Evolutionary conservation across 129 eudicot species (phyloP).

Genomic region (Flaveria sonorensis): DNA sequence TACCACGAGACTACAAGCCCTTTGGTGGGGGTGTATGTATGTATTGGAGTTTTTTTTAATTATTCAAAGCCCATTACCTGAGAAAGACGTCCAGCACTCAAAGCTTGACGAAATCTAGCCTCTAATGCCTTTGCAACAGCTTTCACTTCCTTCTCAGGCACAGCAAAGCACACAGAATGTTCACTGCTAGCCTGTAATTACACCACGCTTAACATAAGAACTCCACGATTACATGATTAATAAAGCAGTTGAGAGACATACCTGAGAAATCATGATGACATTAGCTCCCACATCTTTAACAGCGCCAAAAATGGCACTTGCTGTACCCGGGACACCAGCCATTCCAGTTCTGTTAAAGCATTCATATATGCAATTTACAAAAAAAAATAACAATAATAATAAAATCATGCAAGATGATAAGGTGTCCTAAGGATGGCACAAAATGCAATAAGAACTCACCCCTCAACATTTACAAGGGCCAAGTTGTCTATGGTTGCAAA

Average conservation of each 20-base stretch:
- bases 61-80: conserved; percentile 59
- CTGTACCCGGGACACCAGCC: conserved; percentile 99
- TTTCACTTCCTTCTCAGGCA: conserved; percentile 91
- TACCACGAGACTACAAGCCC: too few species aligned
- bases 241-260: conserved; percentile 24
- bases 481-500: conserved; percentile 97
- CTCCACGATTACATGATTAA: not conserved
- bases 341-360: conserved; percentile 82
- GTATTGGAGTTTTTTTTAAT: not conserved
- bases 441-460: conserved; percentile 54
- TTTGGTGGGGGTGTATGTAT: not conserved
- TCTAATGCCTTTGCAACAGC: conserved; percentile 87
- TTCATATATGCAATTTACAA: conserved; percentile 27
- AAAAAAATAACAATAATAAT: not conserved
- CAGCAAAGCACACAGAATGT: conserved; percentile 99
- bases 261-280: conserved; percentile 98
- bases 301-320: conserved; percentile 87
- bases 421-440: conserved; percentile 2
- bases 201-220: conserved; percentile 16
- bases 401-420: not conserved
- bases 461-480: conserved; percentile 98
- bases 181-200: conserved; percentile 90
- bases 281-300: conserved; percentile 99
- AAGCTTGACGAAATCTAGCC: conserved; percentile 90
- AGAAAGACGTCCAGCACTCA: conserved; percentile 90